These are phyloP conservation scores for Spatholobus suberectus DNA, from an alignment of 306 rosid species.

Conservation along the genomic window DNA sequence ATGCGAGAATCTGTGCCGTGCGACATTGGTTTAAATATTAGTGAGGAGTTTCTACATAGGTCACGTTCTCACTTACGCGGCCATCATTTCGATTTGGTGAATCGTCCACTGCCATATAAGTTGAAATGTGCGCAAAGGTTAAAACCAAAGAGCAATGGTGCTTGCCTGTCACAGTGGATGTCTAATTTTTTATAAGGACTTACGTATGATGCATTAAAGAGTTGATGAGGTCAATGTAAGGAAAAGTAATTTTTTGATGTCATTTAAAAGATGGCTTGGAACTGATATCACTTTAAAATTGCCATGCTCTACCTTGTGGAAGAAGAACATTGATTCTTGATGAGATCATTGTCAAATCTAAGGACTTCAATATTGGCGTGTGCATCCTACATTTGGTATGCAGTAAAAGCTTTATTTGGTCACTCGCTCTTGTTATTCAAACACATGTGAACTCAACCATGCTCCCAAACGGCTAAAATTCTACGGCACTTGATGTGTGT, in stretches of 20 bases:
- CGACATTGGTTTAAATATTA: constrained; percentile 19
- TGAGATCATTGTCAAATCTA: constrained; percentile 65
- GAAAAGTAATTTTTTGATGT: constrained; percentile 11
- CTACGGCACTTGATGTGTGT: constrained; percentile 54
- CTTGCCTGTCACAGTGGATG: constrained; percentile 29
- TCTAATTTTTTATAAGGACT: not conserved
- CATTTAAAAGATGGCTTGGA: constrained; percentile 12
- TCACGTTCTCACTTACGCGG: constrained; percentile 26
- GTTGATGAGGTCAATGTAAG: constrained; percentile 1
- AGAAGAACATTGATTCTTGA: constrained; percentile 67
- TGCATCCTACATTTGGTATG: constrained; percentile 47
- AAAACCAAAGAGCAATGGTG: constrained; percentile 2
- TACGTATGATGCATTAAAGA: constrained; percentile 3
- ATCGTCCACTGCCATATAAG: constrained; percentile 25
- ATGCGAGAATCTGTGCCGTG: constrained; percentile 44
- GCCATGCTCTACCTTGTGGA: constrained; percentile 50
- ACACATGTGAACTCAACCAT: constrained; percentile 48
- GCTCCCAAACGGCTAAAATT: constrained; percentile 46
- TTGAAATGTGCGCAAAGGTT: constrained; percentile 17
- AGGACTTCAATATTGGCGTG: constrained; percentile 67
- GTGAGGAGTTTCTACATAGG: constrained; percentile 21
- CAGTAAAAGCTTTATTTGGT: constrained; percentile 69
- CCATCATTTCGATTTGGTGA: constrained; percentile 45
- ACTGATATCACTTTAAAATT: constrained; percentile 30
- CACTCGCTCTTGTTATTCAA: constrained; percentile 49